Conservation (phyloP, 257 asterid species). For the Coffea eugenioides region DNA sequence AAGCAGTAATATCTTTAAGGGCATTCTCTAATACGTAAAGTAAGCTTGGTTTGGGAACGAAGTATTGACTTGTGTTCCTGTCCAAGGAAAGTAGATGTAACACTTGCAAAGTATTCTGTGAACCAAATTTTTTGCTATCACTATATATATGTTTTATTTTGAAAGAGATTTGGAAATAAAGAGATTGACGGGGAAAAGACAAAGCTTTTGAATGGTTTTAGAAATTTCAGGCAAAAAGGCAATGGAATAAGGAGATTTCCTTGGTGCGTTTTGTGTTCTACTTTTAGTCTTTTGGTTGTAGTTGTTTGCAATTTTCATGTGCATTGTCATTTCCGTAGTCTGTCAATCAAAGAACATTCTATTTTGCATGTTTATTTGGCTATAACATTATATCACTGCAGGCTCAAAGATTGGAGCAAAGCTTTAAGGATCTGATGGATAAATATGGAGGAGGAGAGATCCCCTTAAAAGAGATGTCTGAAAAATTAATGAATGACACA, state of each 20-base stretch:
- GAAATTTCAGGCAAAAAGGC: background rate
- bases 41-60: no score
- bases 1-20: no score
- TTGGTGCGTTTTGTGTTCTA: background rate
- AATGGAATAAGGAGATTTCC: background rate
- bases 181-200: background rate
- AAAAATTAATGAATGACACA: slow-evolving; percentile 42
- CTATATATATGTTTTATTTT: no score
- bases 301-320: background rate
- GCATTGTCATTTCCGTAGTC: background rate
- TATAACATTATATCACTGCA: slow-evolving; percentile 19
- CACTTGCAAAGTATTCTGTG: no score
- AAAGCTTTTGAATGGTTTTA: background rate
- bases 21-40: no score
- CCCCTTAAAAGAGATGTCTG: slow-evolving; percentile 26
- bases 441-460: slow-evolving; percentile 27
- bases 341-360: background rate
- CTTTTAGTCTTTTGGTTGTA: background rate
- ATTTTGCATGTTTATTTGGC: background rate
- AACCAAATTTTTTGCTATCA: no score
- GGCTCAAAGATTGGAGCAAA: slow-evolving; percentile 49
- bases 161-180: no score
- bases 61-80: no score
- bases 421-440: slow-evolving; percentile 30
- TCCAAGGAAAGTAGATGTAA: no score